Evolutionary conservation across 257 asterid genomes (phyloP).

Genomic region (Penstemon davidsonii): DNA sequence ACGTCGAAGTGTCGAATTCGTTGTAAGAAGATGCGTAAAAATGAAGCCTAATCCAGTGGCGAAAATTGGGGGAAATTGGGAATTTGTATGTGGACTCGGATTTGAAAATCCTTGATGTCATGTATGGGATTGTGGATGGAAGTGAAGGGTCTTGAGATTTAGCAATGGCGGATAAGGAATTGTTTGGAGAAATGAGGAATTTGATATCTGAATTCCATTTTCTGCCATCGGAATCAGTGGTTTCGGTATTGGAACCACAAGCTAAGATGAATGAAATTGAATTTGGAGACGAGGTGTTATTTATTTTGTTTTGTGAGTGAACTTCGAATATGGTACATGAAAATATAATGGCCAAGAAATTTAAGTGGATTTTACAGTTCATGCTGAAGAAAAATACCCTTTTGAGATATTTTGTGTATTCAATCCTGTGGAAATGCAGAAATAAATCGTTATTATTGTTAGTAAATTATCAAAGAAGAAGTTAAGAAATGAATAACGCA

Average conservation of each 20-base stretch:
- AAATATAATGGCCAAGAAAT: slow-evolving; percentile 27
- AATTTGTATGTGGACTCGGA: slow-evolving; percentile 47
- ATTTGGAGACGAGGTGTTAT: background rate
- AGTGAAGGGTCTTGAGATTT: slow-evolving; percentile 64
- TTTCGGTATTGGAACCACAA: slow-evolving; percentile 56
- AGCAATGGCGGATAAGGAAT: slow-evolving; percentile 43
- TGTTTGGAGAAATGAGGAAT: slow-evolving; percentile 33
- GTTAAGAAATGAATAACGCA: background rate
- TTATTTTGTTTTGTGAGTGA: slow-evolving; percentile 29
- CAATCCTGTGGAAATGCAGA: background rate
- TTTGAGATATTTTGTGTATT: background rate
- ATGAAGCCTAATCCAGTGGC: slow-evolving; percentile 74
- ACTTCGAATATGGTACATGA: slow-evolving; percentile 28
- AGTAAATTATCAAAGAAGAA: background rate
- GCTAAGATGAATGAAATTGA: slow-evolving; percentile 45
- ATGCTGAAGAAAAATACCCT: slow-evolving; percentile 22
- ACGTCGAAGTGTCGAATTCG: slow-evolving; percentile 32
- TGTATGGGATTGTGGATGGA: slow-evolving; percentile 65
- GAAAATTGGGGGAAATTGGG: slow-evolving; percentile 35
- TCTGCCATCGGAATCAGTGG: slow-evolving; percentile 46
- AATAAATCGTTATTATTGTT: background rate
- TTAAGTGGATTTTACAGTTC: slow-evolving; percentile 23
- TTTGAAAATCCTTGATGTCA: slow-evolving; percentile 64
- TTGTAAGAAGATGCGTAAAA: slow-evolving; percentile 62
- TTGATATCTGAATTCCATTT: slow-evolving; percentile 55